Conservation (phyloP, 176 grass and related monocot species). For the Musa troglodytarum region DNA sequence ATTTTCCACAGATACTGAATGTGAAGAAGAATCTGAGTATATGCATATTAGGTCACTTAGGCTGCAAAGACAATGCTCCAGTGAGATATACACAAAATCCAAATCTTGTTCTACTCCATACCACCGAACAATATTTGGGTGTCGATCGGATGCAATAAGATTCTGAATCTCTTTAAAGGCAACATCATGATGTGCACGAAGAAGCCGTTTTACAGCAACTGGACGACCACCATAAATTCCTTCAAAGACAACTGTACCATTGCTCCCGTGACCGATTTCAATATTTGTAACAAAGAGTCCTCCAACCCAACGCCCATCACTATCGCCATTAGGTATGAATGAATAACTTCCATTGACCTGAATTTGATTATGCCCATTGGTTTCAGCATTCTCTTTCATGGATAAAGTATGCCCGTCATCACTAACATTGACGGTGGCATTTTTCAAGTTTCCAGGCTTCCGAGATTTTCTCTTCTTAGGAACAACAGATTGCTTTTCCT, state of each 20-base stretch:
- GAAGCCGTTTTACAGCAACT: slow-evolving; percentile 83
- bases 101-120: slow-evolving; percentile 71
- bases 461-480: slow-evolving; percentile 76
- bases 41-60: slow-evolving; percentile 70
- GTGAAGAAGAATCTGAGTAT: slow-evolving; percentile 10
- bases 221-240: slow-evolving; percentile 64
- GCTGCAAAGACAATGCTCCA: slow-evolving; percentile 78
- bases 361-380: slow-evolving; percentile 22
- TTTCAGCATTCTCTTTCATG: slow-evolving; percentile 38
- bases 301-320: slow-evolving; percentile 59
- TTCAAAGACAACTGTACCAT: slow-evolving; percentile 92
- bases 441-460: slow-evolving; percentile 33
- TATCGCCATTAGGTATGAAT: slow-evolving; percentile 19
- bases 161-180: slow-evolving; percentile 84
- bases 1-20: background rate
- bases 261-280: slow-evolving; percentile 96
- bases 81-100: slow-evolving; percentile 93
- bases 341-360: slow-evolving; percentile 10
- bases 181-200: slow-evolving; percentile 77
- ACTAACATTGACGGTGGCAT: slow-evolving; percentile 1
- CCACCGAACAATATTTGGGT: slow-evolving; percentile 87
- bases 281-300: slow-evolving; percentile 60
- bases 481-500: slow-evolving; percentile 30
- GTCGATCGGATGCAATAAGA: slow-evolving; percentile 85
- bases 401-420: slow-evolving; percentile 20